phyloP scores from a whole-genome alignment of 805 yeast genomes.

The Saccharomyces kudriavzevii region DNA sequence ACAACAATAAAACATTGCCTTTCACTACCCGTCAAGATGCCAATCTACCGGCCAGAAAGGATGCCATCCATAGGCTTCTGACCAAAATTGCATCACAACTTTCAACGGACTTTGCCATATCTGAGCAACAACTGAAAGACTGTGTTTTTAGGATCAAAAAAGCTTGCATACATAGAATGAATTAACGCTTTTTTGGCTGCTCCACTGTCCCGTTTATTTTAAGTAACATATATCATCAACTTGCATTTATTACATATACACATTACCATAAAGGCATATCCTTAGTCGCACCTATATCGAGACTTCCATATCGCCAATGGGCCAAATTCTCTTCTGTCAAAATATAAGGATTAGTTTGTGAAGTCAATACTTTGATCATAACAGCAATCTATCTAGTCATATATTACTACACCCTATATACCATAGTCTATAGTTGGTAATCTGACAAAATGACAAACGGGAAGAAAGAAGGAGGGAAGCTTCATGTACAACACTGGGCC shows the following conservation, averaged over 20 bases:
- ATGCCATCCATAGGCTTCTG: background rate
- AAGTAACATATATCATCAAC: background rate
- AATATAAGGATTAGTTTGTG: background rate
- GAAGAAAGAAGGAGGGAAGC: background rate
- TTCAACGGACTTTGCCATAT: constrained; percentile 11
- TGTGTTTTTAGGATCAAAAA: constrained; percentile 9
- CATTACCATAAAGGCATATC: background rate
- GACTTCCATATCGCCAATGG: background rate
- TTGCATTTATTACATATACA: background rate
- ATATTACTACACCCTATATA: background rate
- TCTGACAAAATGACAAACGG: background rate
- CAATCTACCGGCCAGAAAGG: background rate
- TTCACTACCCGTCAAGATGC: background rate
- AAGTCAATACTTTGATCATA: background rate
- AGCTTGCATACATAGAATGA: constrained; percentile 1
- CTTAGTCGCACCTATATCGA: background rate
- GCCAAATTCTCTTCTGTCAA: background rate
- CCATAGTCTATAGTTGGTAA: background rate
- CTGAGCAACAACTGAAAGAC: constrained; percentile 9
- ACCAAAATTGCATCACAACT: constrained; percentile 1
- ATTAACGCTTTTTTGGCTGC: background rate
- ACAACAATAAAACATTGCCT: background rate
- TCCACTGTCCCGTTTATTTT: background rate
- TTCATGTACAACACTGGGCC: too few species aligned
- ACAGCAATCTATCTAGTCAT: background rate